Base-by-base conservation (phyloP, 208 protist species). In the Strigomonas oncopelti region DNA sequence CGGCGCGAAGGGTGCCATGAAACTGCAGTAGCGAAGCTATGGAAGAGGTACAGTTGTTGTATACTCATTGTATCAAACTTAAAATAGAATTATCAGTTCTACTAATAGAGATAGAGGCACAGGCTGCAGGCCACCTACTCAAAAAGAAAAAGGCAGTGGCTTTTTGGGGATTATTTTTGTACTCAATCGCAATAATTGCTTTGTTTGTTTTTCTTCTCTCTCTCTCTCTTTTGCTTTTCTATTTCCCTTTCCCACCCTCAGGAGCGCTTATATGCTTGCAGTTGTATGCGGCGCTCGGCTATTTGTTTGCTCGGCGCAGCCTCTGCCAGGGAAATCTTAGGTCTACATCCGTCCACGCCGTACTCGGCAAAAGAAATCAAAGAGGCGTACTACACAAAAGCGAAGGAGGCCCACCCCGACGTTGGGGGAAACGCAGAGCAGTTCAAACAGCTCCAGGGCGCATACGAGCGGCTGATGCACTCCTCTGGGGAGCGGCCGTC, bases 381-480 rank as follows among this genome's bases (percentile, higher is more conserved):
- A 63, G 62, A 58, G 3, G 73, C 77, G 0, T 81, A 77, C 71
- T 56, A 63, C 51, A 57, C 46, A 1, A 52, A 75, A 32, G 77
- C 64, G 5, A 83, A 85, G 59, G 28, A 22, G 14, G n/a, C 67
- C 7, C 83, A 81, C 65, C 77, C 80, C 13, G 74, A 84, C 51
- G 75, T 67, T 5, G 79, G 83, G 18, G 80, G 83, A 11, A 71
- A 61, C 61, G 67, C 74, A 25, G 57, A 61, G 18, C 22, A 11
- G 51, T 82, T 84, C 61, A 67, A 74, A 3, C 67, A 84, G 65
- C 67, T 89, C 24, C 72, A 71, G 38, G 63, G 67, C 4, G 71
- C 77, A 28, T 88, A 84, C 51, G 60, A 60, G 28, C 58, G 58
- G 0, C 66, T 87, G n/a, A 42, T 52, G 11, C 27, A 24, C 0